Percentiles rank a stretch among this genome's conserved stretches.
Evolutionary conservation across 2,329 filamentous ascomycete genomes (phyloP).

Genomic region (Blastomyces parvus): DNA sequence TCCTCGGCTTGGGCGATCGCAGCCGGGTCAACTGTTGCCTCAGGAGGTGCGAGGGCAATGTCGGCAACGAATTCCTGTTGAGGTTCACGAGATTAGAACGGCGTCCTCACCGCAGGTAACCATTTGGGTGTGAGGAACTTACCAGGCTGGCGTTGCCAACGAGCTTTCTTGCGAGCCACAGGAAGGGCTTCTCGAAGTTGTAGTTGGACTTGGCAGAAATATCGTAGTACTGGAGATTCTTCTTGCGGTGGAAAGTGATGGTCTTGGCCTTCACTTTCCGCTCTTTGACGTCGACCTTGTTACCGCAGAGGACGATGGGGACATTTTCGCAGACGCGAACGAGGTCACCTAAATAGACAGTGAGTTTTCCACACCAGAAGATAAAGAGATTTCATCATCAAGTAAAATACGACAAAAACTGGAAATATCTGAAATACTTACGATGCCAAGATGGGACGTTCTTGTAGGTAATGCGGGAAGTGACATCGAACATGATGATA

Average conservation of each 20-base stretch:
- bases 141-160: conserved; percentile 85
- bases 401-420: neutral
- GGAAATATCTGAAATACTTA: conserved; percentile 36
- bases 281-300: conserved; percentile 99
- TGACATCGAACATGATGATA: conserved; percentile 98
- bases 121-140: conserved; percentile 30
- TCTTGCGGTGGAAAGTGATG: conserved; percentile 99
- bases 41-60: conserved; percentile 85
- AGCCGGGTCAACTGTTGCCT: conserved; percentile 75
- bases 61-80: conserved; percentile 88
- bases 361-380: conserved; percentile 11
- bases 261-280: conserved; percentile 99
- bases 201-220: conserved; percentile 96
- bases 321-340: conserved; percentile 98
- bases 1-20: conserved; percentile 73
- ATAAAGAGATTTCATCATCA: neutral
- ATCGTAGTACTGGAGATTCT: conserved; percentile 99
- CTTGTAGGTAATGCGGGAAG: conserved; percentile 90
- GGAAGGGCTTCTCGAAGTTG: conserved; percentile 93
- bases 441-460: conserved; percentile 99
- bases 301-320: conserved; percentile 93
- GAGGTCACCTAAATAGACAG: conserved; percentile 63
- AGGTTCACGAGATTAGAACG: conserved; percentile 17
- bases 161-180: conserved; percentile 99
- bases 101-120: neutral